Base-by-base conservation (phyloP, 495 filamentous ascomycete genomes). In the Daldinia concentrica region DNA sequence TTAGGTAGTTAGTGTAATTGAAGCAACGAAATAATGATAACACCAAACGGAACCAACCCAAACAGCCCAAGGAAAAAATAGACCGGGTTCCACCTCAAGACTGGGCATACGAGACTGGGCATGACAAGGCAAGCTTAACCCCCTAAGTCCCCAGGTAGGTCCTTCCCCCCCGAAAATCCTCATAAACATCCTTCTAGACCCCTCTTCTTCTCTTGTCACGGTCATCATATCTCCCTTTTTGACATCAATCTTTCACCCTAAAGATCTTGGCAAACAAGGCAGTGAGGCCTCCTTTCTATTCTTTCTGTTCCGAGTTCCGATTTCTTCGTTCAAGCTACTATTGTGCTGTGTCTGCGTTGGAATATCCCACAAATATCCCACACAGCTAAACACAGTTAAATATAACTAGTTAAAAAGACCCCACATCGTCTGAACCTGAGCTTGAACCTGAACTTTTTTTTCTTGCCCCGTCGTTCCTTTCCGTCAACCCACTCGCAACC, bases 201-300 rank as follows among this genome's bases (percentile, higher is more conserved):
- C 57, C 66, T 58, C 50, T 57, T 48, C 34, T 48, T 51, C 61
- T 72, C 64, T 11, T 43, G 34, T 54, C 50, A 30, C 50, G 27
- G 60, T 69, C 62, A 69, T 69, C 65, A 66, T 48, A 36, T 39
- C 17, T 39, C 26, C 29, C 9, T 51, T 27, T 62, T 66, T 64
- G 43, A 69, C 62, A 64, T 51, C 45, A 64, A 66, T 54, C 15
- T 61, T 17, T 17, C 55, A 60, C 71, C 68, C 66, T 69, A 73
- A 69, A 51, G 34, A 39, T 66, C 71, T 73, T 73, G 71, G 71
- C 71, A 54, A 73, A 29, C 36, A 69, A 66, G 45, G 27, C 17
- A 66, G 7, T 62, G 71, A 73, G 71, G 71, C 71, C 71, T 73
- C 71, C 71, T 56, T 58, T 29, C 30, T 14, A 30, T 58, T 9